Evolutionary conservation across 495 filamentous ascomycete genomes (phyloP), one percentile per base, ranked within the genome.

Genomic region (Evansstolkia leycettana): DNA sequence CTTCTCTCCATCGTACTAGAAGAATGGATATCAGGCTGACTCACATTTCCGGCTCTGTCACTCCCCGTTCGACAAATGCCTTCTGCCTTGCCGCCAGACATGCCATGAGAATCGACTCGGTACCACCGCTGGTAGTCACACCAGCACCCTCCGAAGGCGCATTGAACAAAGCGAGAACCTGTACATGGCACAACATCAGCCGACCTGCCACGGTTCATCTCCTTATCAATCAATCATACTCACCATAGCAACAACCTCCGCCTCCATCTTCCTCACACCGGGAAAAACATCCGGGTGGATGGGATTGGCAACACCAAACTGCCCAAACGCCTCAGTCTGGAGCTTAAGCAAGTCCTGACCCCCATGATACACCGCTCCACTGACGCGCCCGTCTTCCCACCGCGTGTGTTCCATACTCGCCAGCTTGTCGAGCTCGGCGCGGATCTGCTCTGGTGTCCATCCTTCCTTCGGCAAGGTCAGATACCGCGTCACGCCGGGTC

Each of bases 271-370:
- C 46, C 90, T 68, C 18, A 99, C 87, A 24, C 88, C 90, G 28
- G 90, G 90, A 62, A 99, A 99, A 25, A 96, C 87, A 64, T 99
- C 90, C 20, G 90, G 90, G 61, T 99, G 90, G 45, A 99, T 82
- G n/a, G 90, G 90, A 57, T 99, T 99, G n/a, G 83, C 68, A 11
- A 96, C 90, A 31, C 84, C 86, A 52, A 99, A 99, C 52, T 78
- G 80, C 24, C 80, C 78, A 58, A 87, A 96, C 7, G 90, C 89
- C 53, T 94, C 85, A 10, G 80, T 77, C 62, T 99, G 90, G 12
- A 99, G 62, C 52, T 80, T 75, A 41, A 85, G 58, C 38, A 99
- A 58, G 11, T 84, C 78, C 34, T 87, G 67, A 37, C 92, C 90
- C 33, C 92, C 90, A 51, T 94, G 88, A 54, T 99, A 99, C 17